Base-by-base conservation (phyloP, 352 stramenopile species). In the Phytophthora podocarpi region DNA sequence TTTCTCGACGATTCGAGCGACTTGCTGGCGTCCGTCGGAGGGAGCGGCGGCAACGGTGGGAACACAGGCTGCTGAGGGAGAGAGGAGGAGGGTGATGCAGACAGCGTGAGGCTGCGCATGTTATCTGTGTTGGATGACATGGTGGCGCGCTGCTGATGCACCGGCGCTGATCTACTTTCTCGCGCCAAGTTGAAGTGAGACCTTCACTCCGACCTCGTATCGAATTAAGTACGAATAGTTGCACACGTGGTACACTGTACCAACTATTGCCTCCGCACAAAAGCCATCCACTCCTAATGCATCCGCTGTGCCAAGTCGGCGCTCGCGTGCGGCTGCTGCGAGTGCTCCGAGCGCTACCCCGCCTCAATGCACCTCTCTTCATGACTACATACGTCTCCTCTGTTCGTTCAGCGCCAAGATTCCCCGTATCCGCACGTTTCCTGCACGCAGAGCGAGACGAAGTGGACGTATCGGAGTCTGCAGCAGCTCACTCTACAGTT, bases 131-230 rank as follows among this genome's bases (percentile, higher is more conserved):
- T 46, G n/a, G 24, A 46, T 27, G 59, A 1, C 56, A 75, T 75
- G 49, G 12, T 16, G 27, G 11, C 4, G 23, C 41, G 41, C 18
- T 53, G 16, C 34, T 41, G 34, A 16, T 58, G 43, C 24, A n/a
- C n/a, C n/a, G n/a, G n/a, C n/a, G n/a, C n/a, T n/a, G n/a, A n/a
- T n/a, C n/a, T n/a, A n/a, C n/a, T n/a, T n/a, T n/a, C n/a, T n/a
- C n/a, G n/a, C n/a, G n/a, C n/a, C 24, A 62, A 67, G 62, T 66
- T 62, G 63, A 67, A 72, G 63, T 71, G 49, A 47, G 43, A 67
- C 50, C 39, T 24, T 64, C 49, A 64, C 51, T 70, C 56, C 45
- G 36, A 30, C 12, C 18, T 40, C 4, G n/a, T 9, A 41, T 43
- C 47, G 23, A 4, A 2, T 40, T 62, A 55, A 55, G 41, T 62